Conservation (phyloP, 2,329 filamentous ascomycete species). For the Phyllosticta capitalensis region DNA sequence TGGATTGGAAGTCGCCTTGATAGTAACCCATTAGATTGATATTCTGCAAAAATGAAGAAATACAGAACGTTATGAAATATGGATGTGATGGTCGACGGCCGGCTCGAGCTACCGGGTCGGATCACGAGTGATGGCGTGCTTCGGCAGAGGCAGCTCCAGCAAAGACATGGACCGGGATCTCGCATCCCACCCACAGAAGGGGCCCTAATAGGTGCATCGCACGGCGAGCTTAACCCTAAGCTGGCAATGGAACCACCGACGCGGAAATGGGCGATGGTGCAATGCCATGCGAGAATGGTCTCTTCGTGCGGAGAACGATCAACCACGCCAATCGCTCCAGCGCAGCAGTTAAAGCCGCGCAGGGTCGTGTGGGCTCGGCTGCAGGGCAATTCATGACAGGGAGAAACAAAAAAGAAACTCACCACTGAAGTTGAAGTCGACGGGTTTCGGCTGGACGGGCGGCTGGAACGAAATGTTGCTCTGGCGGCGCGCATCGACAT, state of each 20-base stretch:
- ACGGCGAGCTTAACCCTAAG: conserved; percentile 7
- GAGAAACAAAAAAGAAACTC: conserved; percentile 15
- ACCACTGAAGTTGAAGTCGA: conserved; percentile 29
- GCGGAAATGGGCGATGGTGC: conserved; percentile 6
- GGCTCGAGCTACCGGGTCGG: conserved; percentile 1
- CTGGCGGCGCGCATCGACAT: conserved; percentile 14
- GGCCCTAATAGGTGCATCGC: conserved; percentile 9
- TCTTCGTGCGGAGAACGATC: conserved; percentile 1
- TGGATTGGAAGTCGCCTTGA: conserved; percentile 36
- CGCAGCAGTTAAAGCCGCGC: neutral
- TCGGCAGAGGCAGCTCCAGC: conserved; percentile 11
- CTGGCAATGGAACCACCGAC: conserved; percentile 5
- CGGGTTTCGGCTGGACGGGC: conserved; percentile 12
- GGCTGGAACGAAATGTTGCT: conserved; percentile 11
- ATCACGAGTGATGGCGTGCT: conserved; percentile 30
- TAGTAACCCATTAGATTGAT: conserved; percentile 15
- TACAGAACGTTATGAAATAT: conserved; percentile 9
- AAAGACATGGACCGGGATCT: conserved; percentile 8
- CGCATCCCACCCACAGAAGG: conserved; percentile 9
- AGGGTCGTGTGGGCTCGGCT: conserved; percentile 10
- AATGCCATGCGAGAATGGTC: conserved; percentile 6
- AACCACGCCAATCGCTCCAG: conserved; percentile 7
- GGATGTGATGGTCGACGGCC: conserved; percentile 5
- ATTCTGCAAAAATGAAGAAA: neutral
- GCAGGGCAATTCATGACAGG: conserved; percentile 6